Conservation (phyloP, 2,329 filamentous ascomycete species). For the Curvularia verruculosa region DNA sequence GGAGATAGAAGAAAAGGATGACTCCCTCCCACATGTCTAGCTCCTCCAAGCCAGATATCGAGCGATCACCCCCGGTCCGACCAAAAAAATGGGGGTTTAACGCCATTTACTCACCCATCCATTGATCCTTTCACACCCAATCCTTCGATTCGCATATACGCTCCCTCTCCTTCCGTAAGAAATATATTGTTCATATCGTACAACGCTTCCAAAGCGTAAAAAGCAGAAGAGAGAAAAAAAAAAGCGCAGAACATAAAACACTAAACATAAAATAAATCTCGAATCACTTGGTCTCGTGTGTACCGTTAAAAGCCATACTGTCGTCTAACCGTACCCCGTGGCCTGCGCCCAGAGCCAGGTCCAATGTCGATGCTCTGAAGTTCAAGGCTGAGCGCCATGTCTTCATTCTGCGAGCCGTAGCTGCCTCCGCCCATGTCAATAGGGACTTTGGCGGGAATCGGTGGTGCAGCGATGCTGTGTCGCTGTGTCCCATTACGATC, state of each 20-base stretch:
- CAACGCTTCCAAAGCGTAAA: constrained; percentile 9
- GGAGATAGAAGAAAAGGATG: not conserved
- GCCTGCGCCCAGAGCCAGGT: constrained; percentile 31
- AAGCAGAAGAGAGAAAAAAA: not conserved
- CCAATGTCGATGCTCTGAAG: constrained; percentile 62
- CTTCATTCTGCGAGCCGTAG: constrained; percentile 13
- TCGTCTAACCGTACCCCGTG: constrained; percentile 20
- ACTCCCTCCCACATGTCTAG: constrained; percentile 14
- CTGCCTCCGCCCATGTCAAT: constrained; percentile 42
- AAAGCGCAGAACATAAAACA: not conserved
- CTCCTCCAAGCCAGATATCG: constrained; percentile 10
- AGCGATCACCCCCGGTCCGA: not conserved
- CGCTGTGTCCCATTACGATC: constrained; percentile 30
- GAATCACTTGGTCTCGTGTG: not conserved
- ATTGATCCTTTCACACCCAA: not conserved
- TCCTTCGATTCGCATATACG: not conserved
- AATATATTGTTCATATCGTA: constrained; percentile 14
- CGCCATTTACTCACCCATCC: not conserved
- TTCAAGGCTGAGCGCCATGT: constrained; percentile 71
- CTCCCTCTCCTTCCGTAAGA: not conserved
- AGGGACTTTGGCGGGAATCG: constrained; percentile 74
- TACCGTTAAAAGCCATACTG: constrained; percentile 21
- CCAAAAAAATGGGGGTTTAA: not conserved
- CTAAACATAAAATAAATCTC: not conserved
- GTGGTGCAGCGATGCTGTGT: constrained; percentile 54